These are phyloP conservation scores for Phytopythium kandeliae DNA, from an alignment of 352 stramenopile species.

Conservation along the genomic window DNA sequence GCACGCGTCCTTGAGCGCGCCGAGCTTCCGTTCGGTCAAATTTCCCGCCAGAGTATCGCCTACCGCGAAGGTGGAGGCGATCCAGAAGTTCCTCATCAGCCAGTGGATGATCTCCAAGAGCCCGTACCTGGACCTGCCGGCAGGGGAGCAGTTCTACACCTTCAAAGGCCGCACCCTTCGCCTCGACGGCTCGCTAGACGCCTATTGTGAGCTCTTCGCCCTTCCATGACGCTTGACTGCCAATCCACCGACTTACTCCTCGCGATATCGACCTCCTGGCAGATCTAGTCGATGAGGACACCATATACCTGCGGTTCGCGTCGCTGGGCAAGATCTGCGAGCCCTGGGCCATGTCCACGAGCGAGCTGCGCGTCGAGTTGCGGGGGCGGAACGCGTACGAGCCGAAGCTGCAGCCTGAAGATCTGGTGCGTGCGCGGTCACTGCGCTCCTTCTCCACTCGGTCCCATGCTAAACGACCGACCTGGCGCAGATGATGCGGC, in stretches of 20 bases:
- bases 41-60: constrained; percentile 46
- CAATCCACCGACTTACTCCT: too few relatives aligned
- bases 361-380: constrained; percentile 55
- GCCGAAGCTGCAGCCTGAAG: constrained; percentile 54
- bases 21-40: constrained; percentile 16
- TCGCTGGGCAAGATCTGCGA: constrained; percentile 61
- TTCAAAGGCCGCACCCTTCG: constrained; percentile 66
- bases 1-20: not conserved
- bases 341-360: constrained; percentile 75
- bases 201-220: constrained; percentile 39
- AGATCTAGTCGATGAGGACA: constrained; percentile 70
- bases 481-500: constrained; percentile 38
- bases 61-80: constrained; percentile 31
- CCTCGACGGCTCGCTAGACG: constrained; percentile 52
- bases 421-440: constrained; percentile 33
- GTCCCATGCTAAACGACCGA: not conserved
- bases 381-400: constrained; percentile 53
- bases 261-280: not conserved
- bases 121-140: constrained; percentile 30
- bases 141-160: constrained; percentile 59
- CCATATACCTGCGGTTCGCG: constrained; percentile 62
- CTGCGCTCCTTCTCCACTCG: not conserved
- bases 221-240: too few relatives aligned
- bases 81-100: constrained; percentile 49
- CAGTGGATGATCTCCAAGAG: constrained; percentile 68